Evolutionary conservation across 1,284 basidiomycete species (phyloP).

Genomic region (Melampsora americana): DNA sequence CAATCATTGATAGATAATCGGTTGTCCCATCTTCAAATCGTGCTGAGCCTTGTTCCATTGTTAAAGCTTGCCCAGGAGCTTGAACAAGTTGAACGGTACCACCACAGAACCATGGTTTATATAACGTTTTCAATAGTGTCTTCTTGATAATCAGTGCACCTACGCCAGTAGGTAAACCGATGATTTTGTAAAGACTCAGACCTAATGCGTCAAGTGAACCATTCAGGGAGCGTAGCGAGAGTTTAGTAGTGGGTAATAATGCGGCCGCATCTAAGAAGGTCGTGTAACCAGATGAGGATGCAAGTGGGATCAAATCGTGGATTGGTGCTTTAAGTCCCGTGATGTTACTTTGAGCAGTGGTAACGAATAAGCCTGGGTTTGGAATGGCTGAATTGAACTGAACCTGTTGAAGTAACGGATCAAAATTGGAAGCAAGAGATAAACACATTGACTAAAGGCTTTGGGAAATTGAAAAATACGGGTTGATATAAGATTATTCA

Average conservation of each 20-base stretch:
- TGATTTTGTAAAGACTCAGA: conserved; percentile 82
- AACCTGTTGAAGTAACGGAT: too few species aligned
- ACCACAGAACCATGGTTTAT: conserved; percentile 74
- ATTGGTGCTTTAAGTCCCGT: conserved; percentile 66
- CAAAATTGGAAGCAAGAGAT: too few species aligned
- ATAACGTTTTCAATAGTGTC: conserved; percentile 58
- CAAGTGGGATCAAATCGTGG: conserved; percentile 48
- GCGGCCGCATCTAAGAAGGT: conserved; percentile 75
- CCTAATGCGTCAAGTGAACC: conserved; percentile 73
- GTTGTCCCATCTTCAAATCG: conserved; percentile 37
- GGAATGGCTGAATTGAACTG: background rate
- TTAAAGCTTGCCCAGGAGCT: conserved; percentile 67
- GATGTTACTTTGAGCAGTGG: conserved; percentile 76
- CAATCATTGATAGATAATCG: conserved; percentile 24
- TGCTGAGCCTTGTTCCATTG: conserved; percentile 57
- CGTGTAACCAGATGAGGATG: conserved; percentile 66
- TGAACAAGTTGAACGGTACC: conserved; percentile 76
- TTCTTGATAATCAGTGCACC: conserved; percentile 73
- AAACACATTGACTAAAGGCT: too few species aligned
- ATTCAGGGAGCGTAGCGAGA: conserved; percentile 62
- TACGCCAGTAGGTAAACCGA: conserved; percentile 78
- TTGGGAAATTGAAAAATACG: too few species aligned
- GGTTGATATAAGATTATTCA: background rate
- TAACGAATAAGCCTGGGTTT: conserved; percentile 64
- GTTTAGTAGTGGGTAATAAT: conserved; percentile 66